Base-by-base conservation (phyloP, 768 basidiomycete species). In the Pleurotus tuber-regium region DNA sequence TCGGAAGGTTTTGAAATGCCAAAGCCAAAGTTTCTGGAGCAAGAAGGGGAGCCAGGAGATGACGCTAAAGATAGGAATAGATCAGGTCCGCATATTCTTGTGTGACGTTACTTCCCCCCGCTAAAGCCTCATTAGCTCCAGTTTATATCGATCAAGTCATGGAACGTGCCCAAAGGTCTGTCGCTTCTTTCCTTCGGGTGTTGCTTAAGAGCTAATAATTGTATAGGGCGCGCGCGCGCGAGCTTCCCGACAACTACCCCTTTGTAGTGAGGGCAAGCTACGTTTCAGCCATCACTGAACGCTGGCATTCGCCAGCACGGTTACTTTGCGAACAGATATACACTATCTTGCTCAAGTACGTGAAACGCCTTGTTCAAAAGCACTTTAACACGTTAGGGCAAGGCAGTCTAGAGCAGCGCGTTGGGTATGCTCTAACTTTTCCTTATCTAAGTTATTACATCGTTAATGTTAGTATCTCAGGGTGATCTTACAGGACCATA, bases 201-300 rank as follows among this genome's bases (percentile, higher is more conserved):
- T 53, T 19, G 3, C 8, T 24, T 21, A 6, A 33, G 36, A 10
- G 18, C 43, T 2, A 3, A 11, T 6, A 6, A 43, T 46, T 6
- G 51, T 12, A 33, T 16, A 90, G 89, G 18, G 79, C 87, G 1
- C 75, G 83, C 2, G 84, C 86, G 1, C 79, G 89, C 1, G 87
- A 89, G 57, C 74, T 89, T 0, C 87, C 86, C 0, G 83, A 79
- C 11, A 75, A 77, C 54, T 86, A 80, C 54, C 86, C 87, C 0
- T 88, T 83, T 52, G 68, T 82, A 0, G 82, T 89, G 0, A 78
- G 82, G 42, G 62, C 71, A 10, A 60, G 63, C 0, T 84, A 77
- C 52, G 84, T 89, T 44, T 46, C 58, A 3, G 51, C 63, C 1
- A 61, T 82, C 30, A 71, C 77, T 4, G 29, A 57, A n/a, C 58